Evolutionary conservation across 1,284 basidiomycete species (phyloP).

Genomic region (Ceratobasidium sp.): DNA sequence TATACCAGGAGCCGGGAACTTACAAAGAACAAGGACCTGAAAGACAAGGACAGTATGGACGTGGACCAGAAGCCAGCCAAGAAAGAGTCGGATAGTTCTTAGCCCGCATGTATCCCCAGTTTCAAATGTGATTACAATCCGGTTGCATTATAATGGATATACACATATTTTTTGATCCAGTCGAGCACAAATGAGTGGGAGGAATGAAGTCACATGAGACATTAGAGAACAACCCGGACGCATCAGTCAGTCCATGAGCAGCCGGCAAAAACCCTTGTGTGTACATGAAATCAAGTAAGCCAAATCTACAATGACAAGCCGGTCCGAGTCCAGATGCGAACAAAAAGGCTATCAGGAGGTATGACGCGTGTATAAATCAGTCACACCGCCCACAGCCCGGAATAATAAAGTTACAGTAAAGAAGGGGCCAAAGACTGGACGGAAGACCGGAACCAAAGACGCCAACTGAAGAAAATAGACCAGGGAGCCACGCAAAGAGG

Average conservation of each 20-base stretch:
- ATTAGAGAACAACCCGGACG: conserved; percentile 27
- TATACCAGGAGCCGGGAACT: conserved; percentile 61
- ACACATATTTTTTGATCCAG: conserved; percentile 20
- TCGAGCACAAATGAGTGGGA: background rate
- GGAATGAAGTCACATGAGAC: conserved; percentile 25
- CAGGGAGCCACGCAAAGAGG: background rate
- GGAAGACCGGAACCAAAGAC: background rate
- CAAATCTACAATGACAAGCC: conserved; percentile 23
- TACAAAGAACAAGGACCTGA: conserved; percentile 48
- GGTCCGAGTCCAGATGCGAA: conserved; percentile 9
- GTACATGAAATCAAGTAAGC: conserved; percentile 25
- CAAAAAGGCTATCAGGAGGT: conserved; percentile 6
- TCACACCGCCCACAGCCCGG: conserved; percentile 17
- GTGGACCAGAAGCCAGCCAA: conserved; percentile 25
- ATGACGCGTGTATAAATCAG: conserved; percentile 39
- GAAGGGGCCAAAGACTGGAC: background rate
- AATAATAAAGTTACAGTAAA: conserved; percentile 30
- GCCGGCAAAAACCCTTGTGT: conserved; percentile 20
- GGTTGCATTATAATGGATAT: conserved; percentile 23
- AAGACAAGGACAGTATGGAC: conserved; percentile 35
- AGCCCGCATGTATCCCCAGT: conserved; percentile 13
- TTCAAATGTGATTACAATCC: background rate
- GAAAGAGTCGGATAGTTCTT: background rate
- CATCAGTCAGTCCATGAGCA: conserved; percentile 22
- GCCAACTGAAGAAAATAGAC: background rate